Evolutionary conservation across 2,329 filamentous ascomycete genomes (phyloP), one percentile per base, ranked within the genome.

Genomic region (Phialophora expanda): DNA sequence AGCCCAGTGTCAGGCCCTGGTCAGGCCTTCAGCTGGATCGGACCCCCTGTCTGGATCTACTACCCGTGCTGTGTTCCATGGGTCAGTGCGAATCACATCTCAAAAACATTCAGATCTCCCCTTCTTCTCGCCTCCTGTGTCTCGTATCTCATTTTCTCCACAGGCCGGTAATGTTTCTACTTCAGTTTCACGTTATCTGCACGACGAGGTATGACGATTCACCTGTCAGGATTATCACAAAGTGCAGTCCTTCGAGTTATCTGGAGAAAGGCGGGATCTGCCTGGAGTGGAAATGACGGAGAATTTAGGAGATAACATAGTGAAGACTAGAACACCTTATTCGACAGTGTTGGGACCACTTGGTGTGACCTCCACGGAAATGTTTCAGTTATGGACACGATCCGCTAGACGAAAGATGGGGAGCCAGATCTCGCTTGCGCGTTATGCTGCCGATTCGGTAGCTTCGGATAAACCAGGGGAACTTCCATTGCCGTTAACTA

Each of bases 11-110:
- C 38, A n/a, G 38, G 38, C 30, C 48, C 9, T 30, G 28, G 24
- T 24, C 28, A 6, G 6, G 28, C 7, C 4, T 7, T 48, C 46
- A 55, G 61, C 53, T 30, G 64, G 61, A 67, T 67, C 65, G 8
- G 61, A 67, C 56, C 56, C 56, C 38, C 46, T 48, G 8, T 32
- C 57, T 50, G 58, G 53, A 67, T 67, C 61, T 67, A 34, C n/a
- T 28, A 56, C 24, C 61, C 65, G 54, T 28, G 9, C 22, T 22
- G 8, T 56, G 65, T 61, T 66, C 61, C 44, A 53, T 44, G 32
- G 54, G 55, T 55, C 46, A 38, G 26, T 26, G 53, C 48, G 22
- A 26, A 54, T 53, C 46, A 53, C 12, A 6, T 24, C 38, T 7
- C 46, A 58, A 9, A 2, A 28, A 5, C 56, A 48, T 38, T 34